Conservation (phyloP, 805 yeast genomes). For the Nematodospora valgi region DNA sequence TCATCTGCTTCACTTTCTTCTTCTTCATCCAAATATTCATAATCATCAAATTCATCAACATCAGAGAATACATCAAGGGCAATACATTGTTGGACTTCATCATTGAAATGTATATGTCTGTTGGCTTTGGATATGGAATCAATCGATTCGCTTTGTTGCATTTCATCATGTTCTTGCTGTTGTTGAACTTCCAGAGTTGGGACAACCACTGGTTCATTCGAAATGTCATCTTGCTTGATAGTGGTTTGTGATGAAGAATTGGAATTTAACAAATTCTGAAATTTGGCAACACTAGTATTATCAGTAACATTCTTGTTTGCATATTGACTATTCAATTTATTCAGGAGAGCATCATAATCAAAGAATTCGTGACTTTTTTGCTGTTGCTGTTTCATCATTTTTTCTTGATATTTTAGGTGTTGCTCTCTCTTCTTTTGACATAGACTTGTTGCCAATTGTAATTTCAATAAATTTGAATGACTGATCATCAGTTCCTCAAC, state of each 20-base stretch:
- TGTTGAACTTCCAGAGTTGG: not conserved
- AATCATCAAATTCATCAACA: constrained; percentile 24
- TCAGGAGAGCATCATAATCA: constrained; percentile 43
- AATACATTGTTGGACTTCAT: constrained; percentile 91
- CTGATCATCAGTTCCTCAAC: constrained; percentile 77
- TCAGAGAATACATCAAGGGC: constrained; percentile 54
- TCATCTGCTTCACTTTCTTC: constrained; percentile 26
- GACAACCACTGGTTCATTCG: not conserved
- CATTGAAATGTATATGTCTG: constrained; percentile 87
- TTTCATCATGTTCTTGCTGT: not conserved
- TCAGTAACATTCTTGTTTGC: constrained; percentile 12
- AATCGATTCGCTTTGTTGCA: not conserved
- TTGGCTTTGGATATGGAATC: constrained; percentile 3
- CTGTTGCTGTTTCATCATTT: constrained; percentile 1
- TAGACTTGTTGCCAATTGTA: constrained; percentile 38
- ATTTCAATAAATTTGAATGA: constrained; percentile 46
- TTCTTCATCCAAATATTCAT: constrained; percentile 18
- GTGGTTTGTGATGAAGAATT: not conserved
- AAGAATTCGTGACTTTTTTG: constrained; percentile 18
- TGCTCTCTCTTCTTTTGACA: constrained; percentile 29
- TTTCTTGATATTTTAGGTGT: constrained; percentile 10
- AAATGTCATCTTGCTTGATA: not conserved
- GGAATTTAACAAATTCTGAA: constrained; percentile 13
- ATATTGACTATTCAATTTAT: constrained; percentile 41
- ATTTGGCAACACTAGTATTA: constrained; percentile 14